Evolutionary conservation across 2,329 filamentous ascomycete species (phyloP).

Genomic region (Calonectria crousiana): DNA sequence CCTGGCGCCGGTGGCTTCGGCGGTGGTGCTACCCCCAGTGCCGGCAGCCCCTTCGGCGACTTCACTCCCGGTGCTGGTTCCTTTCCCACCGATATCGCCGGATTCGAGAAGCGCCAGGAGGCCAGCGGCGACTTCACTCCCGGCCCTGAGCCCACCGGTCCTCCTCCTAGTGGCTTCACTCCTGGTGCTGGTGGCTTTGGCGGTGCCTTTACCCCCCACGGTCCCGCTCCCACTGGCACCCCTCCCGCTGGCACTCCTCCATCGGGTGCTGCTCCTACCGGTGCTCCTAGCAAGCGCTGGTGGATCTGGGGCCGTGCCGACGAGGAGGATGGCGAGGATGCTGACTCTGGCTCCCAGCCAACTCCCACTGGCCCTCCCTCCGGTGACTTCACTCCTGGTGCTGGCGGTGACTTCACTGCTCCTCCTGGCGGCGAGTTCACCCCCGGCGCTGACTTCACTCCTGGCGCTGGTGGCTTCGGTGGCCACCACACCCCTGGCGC

Average conservation of each 20-base stretch:
- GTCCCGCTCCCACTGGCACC: neutral
- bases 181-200: constrained; percentile 31
- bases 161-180: constrained; percentile 2
- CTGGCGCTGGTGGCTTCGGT: constrained; percentile 19
- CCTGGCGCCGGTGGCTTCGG: constrained; percentile 1
- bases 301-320: neutral
- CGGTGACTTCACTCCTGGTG: constrained; percentile 6
- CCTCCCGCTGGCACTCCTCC: neutral
- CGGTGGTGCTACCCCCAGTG: neutral
- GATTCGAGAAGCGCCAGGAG: neutral
- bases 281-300: constrained; percentile 16
- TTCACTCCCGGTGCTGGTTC: constrained; percentile 12
- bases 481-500: constrained; percentile 3
- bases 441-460: neutral
- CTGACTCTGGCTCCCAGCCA: neutral
- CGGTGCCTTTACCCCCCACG: constrained; percentile 7
- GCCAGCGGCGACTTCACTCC: neutral
- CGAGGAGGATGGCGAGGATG: neutral
- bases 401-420: neutral
- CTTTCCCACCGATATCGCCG: neutral
- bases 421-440: neutral
- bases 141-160: neutral
- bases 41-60: neutral
- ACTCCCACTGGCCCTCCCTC: constrained; percentile 6
- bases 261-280: constrained; percentile 14